Conservation (phyloP, 805 yeast species). For the Torulaspora maleeae region DNA sequence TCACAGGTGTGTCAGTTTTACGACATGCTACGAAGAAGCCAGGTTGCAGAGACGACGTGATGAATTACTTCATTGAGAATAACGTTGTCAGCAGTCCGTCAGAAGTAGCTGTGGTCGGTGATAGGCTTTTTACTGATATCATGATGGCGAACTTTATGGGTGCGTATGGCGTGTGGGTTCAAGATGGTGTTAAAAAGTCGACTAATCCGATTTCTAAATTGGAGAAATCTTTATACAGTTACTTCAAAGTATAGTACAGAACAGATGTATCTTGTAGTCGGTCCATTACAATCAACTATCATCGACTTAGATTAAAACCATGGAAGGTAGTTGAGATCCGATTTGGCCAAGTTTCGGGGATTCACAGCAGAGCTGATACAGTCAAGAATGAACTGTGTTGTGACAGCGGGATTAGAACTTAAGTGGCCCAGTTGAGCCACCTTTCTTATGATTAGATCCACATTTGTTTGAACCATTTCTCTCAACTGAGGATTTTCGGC, state of each 20-base stretch:
- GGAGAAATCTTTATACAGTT: constrained; percentile 18
- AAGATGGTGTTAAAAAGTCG: constrained; percentile 64
- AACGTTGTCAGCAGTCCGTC: constrained; percentile 44
- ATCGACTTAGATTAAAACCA: constrained; percentile 49
- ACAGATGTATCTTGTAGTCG: neutral
- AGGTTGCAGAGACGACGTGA: constrained; percentile 68
- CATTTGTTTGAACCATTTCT: constrained; percentile 84
- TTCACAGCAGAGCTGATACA: constrained; percentile 91
- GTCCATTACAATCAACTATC: constrained; percentile 19
- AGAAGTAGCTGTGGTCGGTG: constrained; percentile 85
- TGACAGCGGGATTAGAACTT: constrained; percentile 50
- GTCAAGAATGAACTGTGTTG: constrained; percentile 86
- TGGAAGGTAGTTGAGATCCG: constrained; percentile 95
- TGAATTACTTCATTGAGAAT: constrained; percentile 51
- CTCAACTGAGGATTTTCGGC: constrained; percentile 80
- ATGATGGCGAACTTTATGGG: constrained; percentile 95
- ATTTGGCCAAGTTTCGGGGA: constrained; percentile 85
- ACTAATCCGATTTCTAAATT: constrained; percentile 15
- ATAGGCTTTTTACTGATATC: constrained; percentile 84
- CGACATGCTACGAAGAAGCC: constrained; percentile 76
- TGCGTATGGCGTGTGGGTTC: constrained; percentile 75
- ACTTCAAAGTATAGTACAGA: constrained; percentile 1
- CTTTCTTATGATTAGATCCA: constrained; percentile 75
- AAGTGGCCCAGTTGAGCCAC: constrained; percentile 71
- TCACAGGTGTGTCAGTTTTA: constrained; percentile 65